These are phyloP conservation scores for Atkinsonella texensis DNA, from an alignment of 2,329 filamentous ascomycete species.

Conservation along the genomic window DNA sequence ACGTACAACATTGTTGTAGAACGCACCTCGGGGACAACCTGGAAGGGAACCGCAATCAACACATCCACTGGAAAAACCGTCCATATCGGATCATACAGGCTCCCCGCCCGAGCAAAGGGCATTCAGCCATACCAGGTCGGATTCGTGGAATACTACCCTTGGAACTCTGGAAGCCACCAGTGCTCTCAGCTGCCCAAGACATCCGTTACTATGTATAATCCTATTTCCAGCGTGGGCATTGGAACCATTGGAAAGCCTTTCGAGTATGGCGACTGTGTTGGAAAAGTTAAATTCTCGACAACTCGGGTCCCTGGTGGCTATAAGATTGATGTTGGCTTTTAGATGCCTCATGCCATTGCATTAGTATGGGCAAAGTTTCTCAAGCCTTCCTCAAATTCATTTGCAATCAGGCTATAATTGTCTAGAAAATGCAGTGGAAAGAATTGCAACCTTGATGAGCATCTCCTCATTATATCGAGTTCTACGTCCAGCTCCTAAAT, in stretches of 20 bases:
- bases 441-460: too few relatives aligned
- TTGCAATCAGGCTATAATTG: too few relatives aligned
- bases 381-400: too few relatives aligned
- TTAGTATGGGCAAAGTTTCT: too few relatives aligned
- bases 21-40: constrained; percentile 9
- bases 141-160: constrained; percentile 14
- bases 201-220: constrained; percentile 7
- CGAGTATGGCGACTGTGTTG: constrained; percentile 11
- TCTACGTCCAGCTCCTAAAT: too few relatives aligned
- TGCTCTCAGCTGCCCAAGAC: constrained; percentile 11
- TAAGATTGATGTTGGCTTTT: constrained; percentile 8
- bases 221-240: constrained; percentile 7
- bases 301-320: background rate
- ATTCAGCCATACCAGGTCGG: constrained; percentile 8
- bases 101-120: constrained; percentile 9
- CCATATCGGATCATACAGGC: constrained; percentile 12
- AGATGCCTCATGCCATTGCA: background rate
- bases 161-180: constrained; percentile 9
- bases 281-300: constrained; percentile 5
- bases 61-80: constrained; percentile 2
- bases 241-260: constrained; percentile 9
- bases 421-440: too few relatives aligned
- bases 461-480: too few relatives aligned
- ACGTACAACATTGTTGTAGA: constrained; percentile 11
- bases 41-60: constrained; percentile 13